Conservation (phyloP, 108 stramenopile species). For the Epipyxis sp. region DNA sequence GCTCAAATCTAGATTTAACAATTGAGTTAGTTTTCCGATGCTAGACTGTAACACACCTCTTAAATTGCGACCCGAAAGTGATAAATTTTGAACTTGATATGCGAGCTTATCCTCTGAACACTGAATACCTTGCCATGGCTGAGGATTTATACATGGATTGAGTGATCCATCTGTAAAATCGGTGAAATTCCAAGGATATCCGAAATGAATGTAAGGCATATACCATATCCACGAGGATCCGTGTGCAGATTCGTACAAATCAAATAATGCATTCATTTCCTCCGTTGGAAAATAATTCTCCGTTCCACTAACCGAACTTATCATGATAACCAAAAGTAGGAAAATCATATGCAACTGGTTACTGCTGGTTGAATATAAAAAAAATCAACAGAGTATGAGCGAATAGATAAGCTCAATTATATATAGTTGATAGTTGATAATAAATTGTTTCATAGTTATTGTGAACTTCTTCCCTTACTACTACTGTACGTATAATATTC, state of each 20-base stretch:
- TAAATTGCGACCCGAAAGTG: neutral
- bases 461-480: no score
- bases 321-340: no score
- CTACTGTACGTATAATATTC: no score
- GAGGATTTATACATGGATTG: neutral
- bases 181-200: conserved; percentile 11
- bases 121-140: neutral
- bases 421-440: no score
- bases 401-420: no score
- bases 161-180: neutral
- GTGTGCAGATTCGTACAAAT: neutral
- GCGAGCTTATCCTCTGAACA: neutral
- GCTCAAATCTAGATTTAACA: conserved; percentile 30
- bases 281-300: no score
- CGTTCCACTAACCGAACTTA: no score
- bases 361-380: no score
- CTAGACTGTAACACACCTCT: neutral
- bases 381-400: no score
- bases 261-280: conserved; percentile 1
- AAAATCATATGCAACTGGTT: no score
- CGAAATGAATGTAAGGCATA: neutral
- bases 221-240: neutral
- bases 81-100: neutral
- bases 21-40: neutral
- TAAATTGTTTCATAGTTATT: no score